Percentiles rank a stretch among this genome's conserved stretches.
Evolutionary conservation across 257 asterid genomes (phyloP).

Genomic region (Gynochthodes officinalis): DNA sequence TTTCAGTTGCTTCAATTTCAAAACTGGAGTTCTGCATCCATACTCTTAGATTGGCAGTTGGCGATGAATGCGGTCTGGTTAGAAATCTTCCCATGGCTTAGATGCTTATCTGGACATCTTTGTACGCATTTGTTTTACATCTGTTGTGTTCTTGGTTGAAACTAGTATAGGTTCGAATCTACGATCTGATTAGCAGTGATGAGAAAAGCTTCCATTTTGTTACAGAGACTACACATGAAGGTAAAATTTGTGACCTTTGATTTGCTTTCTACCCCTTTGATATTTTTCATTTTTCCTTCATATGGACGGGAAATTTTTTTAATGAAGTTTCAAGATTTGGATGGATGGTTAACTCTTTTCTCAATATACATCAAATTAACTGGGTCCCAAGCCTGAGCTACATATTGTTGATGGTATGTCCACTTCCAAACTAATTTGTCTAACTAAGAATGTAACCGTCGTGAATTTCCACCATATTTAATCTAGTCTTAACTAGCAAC

Average conservation of each 20-base stretch:
- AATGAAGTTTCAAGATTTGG: not conserved
- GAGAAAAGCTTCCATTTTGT: slow-evolving; percentile 51
- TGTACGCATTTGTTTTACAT: slow-evolving; percentile 13
- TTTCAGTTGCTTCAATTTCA: slow-evolving; percentile 55
- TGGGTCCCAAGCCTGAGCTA: not conserved
- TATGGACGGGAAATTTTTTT: not conserved
- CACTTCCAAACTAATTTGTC: too few relatives aligned
- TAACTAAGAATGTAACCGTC: too few relatives aligned
- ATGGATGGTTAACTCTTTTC: not conserved
- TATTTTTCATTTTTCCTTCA: not conserved
- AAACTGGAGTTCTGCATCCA: slow-evolving; percentile 59
- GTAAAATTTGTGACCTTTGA: slow-evolving; percentile 27
- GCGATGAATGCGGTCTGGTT: slow-evolving; percentile 82
- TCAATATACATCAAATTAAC: not conserved
- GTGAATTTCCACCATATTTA: too few relatives aligned
- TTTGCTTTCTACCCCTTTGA: not conserved
- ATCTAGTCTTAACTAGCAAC: too few relatives aligned
- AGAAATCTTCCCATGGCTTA: slow-evolving; percentile 35
- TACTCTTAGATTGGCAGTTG: slow-evolving; percentile 73
- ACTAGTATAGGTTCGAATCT: slow-evolving; percentile 56
- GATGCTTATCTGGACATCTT: slow-evolving; percentile 18
- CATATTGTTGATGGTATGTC: not conserved
- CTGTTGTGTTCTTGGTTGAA: slow-evolving; percentile 25
- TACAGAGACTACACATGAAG: slow-evolving; percentile 66
- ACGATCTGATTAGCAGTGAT: slow-evolving; percentile 45